Conservation (phyloP, 441 rosid genomes). For the Arabidopsis hybrid region DNA sequence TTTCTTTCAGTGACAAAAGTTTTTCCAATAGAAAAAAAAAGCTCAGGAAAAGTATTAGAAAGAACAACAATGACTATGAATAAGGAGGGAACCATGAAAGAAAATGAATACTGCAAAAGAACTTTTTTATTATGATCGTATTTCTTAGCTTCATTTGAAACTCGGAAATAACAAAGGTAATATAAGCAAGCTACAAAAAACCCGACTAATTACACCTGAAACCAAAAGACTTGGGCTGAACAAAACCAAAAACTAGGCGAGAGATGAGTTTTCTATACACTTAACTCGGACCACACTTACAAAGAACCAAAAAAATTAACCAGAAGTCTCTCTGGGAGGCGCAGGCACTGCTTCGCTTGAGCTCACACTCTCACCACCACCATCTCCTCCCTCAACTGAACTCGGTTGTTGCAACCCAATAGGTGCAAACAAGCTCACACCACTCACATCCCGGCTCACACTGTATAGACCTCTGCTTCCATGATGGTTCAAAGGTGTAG, state of each 20-base stretch:
- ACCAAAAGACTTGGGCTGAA: conserved; percentile 20
- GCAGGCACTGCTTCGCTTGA: conserved; percentile 34
- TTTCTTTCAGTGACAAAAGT: not conserved
- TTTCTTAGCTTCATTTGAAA: conserved; percentile 7
- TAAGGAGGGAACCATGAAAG: not conserved
- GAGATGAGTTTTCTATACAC: conserved; percentile 37
- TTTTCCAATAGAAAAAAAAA: not conserved
- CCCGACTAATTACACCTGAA: conserved; percentile 38
- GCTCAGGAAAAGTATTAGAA: not conserved
- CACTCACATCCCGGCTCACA: conserved; percentile 56
- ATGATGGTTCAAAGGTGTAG: conserved; percentile 56
- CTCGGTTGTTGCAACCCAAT: conserved; percentile 47
- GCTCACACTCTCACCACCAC: conserved; percentile 36
- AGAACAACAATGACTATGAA: not conserved
- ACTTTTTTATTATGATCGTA: conserved; percentile 10
- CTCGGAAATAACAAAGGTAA: conserved; percentile 11
- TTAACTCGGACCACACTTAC: conserved; percentile 24
- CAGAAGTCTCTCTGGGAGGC: conserved; percentile 41
- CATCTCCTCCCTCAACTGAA: conserved; percentile 32
- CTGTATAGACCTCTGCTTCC: conserved; percentile 71
- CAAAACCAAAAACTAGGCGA: conserved; percentile 29
- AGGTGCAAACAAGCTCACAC: conserved; percentile 54
- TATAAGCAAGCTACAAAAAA: conserved; percentile 22
- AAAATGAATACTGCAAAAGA: not conserved
- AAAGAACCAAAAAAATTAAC: conserved; percentile 32